Base-by-base conservation (phyloP, 164 flowering plant genomes). In the Magnolia officinalis region DNA sequence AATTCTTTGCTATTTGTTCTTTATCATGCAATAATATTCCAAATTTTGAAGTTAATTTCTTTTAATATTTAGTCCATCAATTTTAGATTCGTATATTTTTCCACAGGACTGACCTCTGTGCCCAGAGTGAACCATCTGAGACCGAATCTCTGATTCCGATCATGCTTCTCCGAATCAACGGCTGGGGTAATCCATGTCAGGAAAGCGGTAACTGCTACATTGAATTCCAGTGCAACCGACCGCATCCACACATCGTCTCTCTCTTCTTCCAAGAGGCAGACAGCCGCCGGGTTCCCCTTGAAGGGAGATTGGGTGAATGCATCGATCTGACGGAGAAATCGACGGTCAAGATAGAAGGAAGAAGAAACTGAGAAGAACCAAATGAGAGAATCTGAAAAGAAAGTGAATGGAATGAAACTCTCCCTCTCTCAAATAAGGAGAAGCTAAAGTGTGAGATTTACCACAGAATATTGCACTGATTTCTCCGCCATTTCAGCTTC, bases 111-210 rank as follows among this genome's bases (percentile, higher is more conserved):
- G 16, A 90, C 97, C 95, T 93, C 98, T n/a, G 81, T 81, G 20
- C 83, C 88, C 26, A 96, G 93, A 73, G 96, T 90, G 89, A 92
- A 94, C 97, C 98, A 94, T 78, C 96, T 79, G 70, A 94, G 91
- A 49, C 80, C 81, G 75, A 89, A 92, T 75, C 86, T 83, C 14
- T 95, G 88, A n/a, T n/a, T n/a, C 10, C 16, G 61, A 55, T 16
- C 61, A 11, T 11, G 20, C 0, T 8, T 21, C 16, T 31, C 50
- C 7, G 75, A 21, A 51, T 20, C 14, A 50, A 24, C 16, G 1
- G 19, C 64, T 9, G 82, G 29, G 4, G 81, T 14, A 24, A 59
- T 66, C 74, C 78, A 88, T 78, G 86, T 88, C 81, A 94, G 77
- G 80, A 81, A 94, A 78, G 93, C 82, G 1, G 96, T 90, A 72